Conservation (phyloP, 2,329 filamentous ascomycete genomes). For the Sporothrix mexicana region DNA sequence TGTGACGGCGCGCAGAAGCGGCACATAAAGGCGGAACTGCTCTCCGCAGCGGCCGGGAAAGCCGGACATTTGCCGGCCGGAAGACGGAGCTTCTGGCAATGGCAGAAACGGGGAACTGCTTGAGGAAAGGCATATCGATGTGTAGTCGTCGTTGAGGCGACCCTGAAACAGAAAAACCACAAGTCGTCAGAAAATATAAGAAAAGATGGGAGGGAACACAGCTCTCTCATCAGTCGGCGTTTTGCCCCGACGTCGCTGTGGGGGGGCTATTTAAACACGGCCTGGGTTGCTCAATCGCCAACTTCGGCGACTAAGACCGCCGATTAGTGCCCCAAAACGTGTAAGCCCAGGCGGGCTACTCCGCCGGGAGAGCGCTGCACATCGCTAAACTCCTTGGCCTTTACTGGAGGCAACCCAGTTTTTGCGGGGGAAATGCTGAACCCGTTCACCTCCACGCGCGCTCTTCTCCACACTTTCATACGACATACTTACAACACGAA, state of each 20-base stretch:
- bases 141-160: background rate
- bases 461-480: constrained; percentile 1
- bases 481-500: too few species aligned
- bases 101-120: constrained; percentile 8
- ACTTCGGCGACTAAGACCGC: constrained; percentile 16
- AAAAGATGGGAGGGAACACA: background rate
- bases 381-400: constrained; percentile 14
- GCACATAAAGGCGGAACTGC: background rate
- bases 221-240: background rate
- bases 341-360: constrained; percentile 12
- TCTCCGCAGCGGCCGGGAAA: background rate
- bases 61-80: constrained; percentile 4
- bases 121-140: constrained; percentile 18
- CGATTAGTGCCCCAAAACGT: background rate
- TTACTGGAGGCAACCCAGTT: background rate
- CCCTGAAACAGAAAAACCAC: background rate
- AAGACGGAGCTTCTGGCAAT: background rate
- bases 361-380: constrained; percentile 10
- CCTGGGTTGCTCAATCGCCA: background rate
- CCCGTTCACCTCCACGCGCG: background rate
- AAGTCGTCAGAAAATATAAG: background rate
- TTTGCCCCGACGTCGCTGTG: constrained; percentile 25
- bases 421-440: constrained; percentile 16
- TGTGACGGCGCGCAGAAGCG: background rate
- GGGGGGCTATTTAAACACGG: constrained; percentile 1